Conservation (phyloP, 148 eudicot genomes). For the Rhododendron ferrugineum region DNA sequence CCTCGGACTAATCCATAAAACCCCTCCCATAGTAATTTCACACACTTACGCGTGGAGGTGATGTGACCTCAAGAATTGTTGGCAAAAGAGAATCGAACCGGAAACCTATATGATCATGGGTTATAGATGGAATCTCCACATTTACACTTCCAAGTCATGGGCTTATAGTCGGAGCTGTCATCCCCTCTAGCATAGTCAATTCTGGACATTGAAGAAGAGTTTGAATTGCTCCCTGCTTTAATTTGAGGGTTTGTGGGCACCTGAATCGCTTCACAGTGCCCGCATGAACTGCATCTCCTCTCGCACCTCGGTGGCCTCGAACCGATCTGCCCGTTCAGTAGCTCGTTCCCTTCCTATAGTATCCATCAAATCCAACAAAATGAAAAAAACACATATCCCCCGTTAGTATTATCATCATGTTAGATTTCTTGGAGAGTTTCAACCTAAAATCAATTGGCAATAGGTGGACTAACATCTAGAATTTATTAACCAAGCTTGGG, state of each 20-base stretch:
- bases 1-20: too few species aligned
- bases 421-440: too few species aligned
- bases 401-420: too few species aligned
- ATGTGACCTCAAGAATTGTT: too few species aligned
- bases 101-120: slow-evolving; percentile 22
- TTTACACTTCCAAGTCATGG: slow-evolving; percentile 70
- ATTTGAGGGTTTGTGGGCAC: slow-evolving; percentile 47
- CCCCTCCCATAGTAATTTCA: too few species aligned
- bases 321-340: slow-evolving; percentile 35
- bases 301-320: slow-evolving; percentile 61
- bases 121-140: slow-evolving; percentile 54
- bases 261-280: slow-evolving; percentile 51
- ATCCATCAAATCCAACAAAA: not conserved
- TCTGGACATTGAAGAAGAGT: slow-evolving; percentile 10
- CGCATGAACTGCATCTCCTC: slow-evolving; percentile 39
- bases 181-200: slow-evolving; percentile 25
- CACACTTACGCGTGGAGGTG: too few species aligned
- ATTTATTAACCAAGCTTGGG: too few species aligned
- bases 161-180: slow-evolving; percentile 48
- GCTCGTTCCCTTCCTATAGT: slow-evolving; percentile 16
- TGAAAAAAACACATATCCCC: too few species aligned
- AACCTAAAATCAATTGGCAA: too few species aligned
- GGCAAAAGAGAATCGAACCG: too few species aligned
- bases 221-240: slow-evolving; percentile 8
- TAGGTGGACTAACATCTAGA: too few species aligned